These are phyloP conservation scores for Ophiostoma sp. DNA, from an alignment of 2,329 filamentous ascomycete species.

Conservation along the genomic window DNA sequence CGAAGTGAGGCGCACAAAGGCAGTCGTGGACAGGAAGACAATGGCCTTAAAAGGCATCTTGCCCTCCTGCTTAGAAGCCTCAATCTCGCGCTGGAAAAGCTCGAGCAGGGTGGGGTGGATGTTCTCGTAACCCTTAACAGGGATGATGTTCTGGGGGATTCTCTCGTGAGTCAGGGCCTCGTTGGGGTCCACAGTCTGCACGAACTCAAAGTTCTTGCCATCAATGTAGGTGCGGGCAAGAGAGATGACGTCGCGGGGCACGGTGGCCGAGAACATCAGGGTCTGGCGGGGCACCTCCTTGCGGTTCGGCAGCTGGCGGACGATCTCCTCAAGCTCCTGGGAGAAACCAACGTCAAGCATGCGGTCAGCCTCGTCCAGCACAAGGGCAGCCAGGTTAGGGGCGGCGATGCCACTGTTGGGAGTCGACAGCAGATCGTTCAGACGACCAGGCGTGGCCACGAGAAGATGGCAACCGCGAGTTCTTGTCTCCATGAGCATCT, in stretches of 20 bases:
- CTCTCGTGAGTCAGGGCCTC: slow-evolving; percentile 79
- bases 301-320: slow-evolving; percentile 56
- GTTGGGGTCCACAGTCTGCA: slow-evolving; percentile 78
- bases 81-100: slow-evolving; percentile 58
- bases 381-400: slow-evolving; percentile 76
- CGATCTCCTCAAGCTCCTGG: slow-evolving; percentile 57
- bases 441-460: slow-evolving; percentile 82
- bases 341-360: slow-evolving; percentile 94
- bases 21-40: slow-evolving; percentile 78
- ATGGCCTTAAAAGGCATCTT: slow-evolving; percentile 84
- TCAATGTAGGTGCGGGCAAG: slow-evolving; percentile 76
- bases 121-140: slow-evolving; percentile 66
- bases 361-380: slow-evolving; percentile 94
- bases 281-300: slow-evolving; percentile 70
- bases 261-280: slow-evolving; percentile 90
- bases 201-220: slow-evolving; percentile 72
- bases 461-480: slow-evolving; percentile 78
- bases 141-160: slow-evolving; percentile 73
- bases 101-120: slow-evolving; percentile 71
- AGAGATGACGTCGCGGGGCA: slow-evolving; percentile 73
- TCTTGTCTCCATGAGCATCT: slow-evolving; percentile 63
- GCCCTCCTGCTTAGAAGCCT: slow-evolving; percentile 37
- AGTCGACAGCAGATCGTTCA: slow-evolving; percentile 75
- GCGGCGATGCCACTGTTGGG: slow-evolving; percentile 56
- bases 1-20: slow-evolving; percentile 60